Evolutionary conservation across 257 asterid species (phyloP).

Genomic region (Fraxinus cuspidata): DNA sequence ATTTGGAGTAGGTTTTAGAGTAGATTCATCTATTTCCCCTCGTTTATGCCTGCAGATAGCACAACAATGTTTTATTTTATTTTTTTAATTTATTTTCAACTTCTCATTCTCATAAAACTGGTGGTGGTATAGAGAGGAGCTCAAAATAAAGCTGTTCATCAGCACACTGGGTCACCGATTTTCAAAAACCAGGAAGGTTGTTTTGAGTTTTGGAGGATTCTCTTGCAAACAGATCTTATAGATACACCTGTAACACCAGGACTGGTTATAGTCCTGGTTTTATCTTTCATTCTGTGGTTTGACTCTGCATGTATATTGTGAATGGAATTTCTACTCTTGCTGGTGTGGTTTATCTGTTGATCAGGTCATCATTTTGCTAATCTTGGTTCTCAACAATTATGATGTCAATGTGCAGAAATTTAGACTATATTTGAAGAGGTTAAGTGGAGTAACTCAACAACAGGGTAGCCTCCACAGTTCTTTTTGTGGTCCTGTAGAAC

Average conservation of each 20-base stretch:
- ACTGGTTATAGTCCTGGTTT: background rate
- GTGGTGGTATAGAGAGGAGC: background rate
- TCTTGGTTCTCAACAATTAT: slow-evolving; percentile 20
- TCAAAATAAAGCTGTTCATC: background rate
- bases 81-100: slow-evolving; percentile 1
- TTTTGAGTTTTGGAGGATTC: background rate
- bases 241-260: too few species aligned
- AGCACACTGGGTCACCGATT: background rate
- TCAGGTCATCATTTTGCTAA: slow-evolving; percentile 2
- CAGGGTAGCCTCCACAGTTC: slow-evolving; percentile 60
- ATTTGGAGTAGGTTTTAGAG: background rate
- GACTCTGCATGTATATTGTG: background rate
- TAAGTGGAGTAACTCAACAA: slow-evolving; percentile 76
- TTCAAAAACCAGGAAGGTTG: background rate
- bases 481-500: slow-evolving; percentile 63
- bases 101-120: background rate
- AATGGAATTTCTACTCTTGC: background rate
- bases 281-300: slow-evolving; percentile 1
- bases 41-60: background rate
- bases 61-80: background rate
- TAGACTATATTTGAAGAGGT: slow-evolving; percentile 73
- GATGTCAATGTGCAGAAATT: slow-evolving; percentile 63
- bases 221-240: too few species aligned
- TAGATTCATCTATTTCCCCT: background rate
- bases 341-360: slow-evolving; percentile 1